These are phyloP conservation scores for Eucalyptus decipiens DNA, from an alignment of 345 rosid genomes.

Conservation along the genomic window DNA sequence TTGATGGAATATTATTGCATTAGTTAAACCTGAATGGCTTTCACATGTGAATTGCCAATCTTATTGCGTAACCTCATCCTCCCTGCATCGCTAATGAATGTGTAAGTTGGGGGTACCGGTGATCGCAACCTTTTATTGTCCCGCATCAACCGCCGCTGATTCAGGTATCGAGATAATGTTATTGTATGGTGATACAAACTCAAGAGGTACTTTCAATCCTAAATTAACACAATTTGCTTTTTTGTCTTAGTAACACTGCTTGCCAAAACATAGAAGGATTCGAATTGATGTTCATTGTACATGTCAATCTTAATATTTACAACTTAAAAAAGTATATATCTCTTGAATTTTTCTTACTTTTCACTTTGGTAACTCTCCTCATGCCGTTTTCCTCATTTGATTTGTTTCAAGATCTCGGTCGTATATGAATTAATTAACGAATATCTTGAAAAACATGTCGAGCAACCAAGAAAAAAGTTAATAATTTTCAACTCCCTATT, in stretches of 20 bases:
- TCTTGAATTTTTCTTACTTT: neutral
- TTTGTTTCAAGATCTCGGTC: neutral
- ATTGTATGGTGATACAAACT: neutral
- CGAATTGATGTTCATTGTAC: neutral
- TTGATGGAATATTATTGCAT: neutral
- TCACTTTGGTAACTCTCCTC: neutral
- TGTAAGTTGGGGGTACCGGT: neutral
- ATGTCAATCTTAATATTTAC: neutral
- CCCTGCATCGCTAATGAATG: neutral
- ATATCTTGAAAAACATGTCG: neutral
- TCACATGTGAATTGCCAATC: neutral
- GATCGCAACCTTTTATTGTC: neutral
- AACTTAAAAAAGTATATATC: neutral
- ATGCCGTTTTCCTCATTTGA: neutral
- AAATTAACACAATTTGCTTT: neutral
- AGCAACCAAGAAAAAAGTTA: neutral
- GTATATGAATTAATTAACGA: neutral
- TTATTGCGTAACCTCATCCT: neutral
- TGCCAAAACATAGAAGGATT: neutral
- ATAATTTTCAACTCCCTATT: neutral
- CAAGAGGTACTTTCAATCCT: neutral
- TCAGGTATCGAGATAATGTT: neutral
- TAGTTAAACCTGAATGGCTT: neutral
- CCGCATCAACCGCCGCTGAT: accelerated
- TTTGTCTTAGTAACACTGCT: neutral